Conservation (phyloP, 2,329 filamentous ascomycete species). For the Venturia carpophila region DNA sequence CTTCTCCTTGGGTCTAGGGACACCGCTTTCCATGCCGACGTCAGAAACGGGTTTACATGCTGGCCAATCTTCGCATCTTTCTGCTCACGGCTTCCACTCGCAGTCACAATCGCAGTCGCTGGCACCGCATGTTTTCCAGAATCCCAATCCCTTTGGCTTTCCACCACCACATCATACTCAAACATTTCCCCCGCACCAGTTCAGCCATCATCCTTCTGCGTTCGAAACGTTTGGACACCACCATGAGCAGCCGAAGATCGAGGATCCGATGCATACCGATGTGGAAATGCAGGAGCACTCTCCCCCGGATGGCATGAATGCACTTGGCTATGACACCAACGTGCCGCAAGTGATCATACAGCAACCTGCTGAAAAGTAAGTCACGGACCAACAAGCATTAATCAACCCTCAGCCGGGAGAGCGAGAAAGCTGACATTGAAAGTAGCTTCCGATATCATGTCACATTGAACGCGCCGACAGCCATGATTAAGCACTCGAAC, state of each 20-base stretch:
- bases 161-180: slow-evolving; percentile 37
- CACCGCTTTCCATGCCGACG: slow-evolving; percentile 73
- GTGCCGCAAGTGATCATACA: slow-evolving; percentile 38
- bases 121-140: slow-evolving; percentile 44
- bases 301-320: slow-evolving; percentile 48
- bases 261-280: slow-evolving; percentile 44
- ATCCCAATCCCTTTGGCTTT: slow-evolving; percentile 62
- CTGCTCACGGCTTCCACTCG: slow-evolving; percentile 60
- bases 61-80: slow-evolving; percentile 49
- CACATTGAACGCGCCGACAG: slow-evolving; percentile 85
- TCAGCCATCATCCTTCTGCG: slow-evolving; percentile 70
- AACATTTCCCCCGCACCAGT: slow-evolving; percentile 68
- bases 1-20: slow-evolving; percentile 65
- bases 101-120: slow-evolving; percentile 25
- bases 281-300: slow-evolving; percentile 55
- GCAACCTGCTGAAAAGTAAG: slow-evolving; percentile 42
- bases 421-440: slow-evolving; percentile 16
- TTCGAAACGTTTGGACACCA: slow-evolving; percentile 71
- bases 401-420: not conserved
- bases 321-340: slow-evolving; percentile 43
- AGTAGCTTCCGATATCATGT: slow-evolving; percentile 76
- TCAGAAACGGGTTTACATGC: slow-evolving; percentile 58
- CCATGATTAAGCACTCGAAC: slow-evolving; percentile 83
- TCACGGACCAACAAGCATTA: slow-evolving; percentile 19
- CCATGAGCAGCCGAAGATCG: slow-evolving; percentile 59